A percentile compares a stretch with the other conserved stretches of the same genome.
These are phyloP conservation scores for Lasiosphaeria hispida DNA, from an alignment of 495 filamentous ascomycete genomes.

Conservation along the genomic window DNA sequence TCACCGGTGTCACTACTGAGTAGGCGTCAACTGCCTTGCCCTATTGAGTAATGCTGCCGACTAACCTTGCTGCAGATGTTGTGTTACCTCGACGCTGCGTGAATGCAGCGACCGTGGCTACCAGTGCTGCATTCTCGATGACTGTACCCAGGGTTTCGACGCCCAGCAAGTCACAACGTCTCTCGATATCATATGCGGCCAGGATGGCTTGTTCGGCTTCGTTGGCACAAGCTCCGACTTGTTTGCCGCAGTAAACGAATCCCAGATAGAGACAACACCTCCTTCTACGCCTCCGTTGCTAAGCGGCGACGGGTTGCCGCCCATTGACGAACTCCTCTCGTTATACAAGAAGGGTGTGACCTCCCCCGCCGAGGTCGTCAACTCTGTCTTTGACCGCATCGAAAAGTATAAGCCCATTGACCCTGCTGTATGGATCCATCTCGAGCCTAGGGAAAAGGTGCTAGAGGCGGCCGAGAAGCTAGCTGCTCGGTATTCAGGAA, in stretches of 20 bases:
- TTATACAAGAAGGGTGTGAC: constrained; percentile 31
- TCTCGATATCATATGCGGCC: constrained; percentile 36
- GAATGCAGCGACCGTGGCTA: constrained; percentile 75
- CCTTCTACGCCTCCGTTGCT: constrained; percentile 31
- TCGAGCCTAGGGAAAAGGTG: constrained; percentile 37
- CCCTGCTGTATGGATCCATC: constrained; percentile 55
- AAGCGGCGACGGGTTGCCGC: constrained; percentile 25
- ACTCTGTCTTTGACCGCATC: constrained; percentile 43
- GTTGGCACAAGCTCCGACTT: constrained; percentile 39
- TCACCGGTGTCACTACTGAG: constrained; percentile 55
- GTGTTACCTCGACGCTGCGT: constrained; percentile 65
- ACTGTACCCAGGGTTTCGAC: constrained; percentile 41
- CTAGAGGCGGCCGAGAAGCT: constrained; percentile 45
- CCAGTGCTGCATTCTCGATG: constrained; percentile 57
- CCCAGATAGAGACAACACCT: constrained; percentile 27
- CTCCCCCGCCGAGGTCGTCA: constrained; percentile 34
- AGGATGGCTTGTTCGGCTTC: constrained; percentile 49
- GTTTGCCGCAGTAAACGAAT: constrained; percentile 29
- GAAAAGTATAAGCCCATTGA: constrained; percentile 46
- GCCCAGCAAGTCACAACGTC: constrained; percentile 34
- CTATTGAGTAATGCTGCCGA: not conserved
- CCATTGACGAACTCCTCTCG: constrained; percentile 36
- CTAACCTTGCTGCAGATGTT: constrained; percentile 37
- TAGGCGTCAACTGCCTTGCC: constrained; percentile 8
- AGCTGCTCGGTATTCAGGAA: constrained; percentile 41